These are phyloP conservation scores for Austroboletus novae-zelandiae DNA, from an alignment of 1,284 basidiomycete genomes.

Conservation along the genomic window DNA sequence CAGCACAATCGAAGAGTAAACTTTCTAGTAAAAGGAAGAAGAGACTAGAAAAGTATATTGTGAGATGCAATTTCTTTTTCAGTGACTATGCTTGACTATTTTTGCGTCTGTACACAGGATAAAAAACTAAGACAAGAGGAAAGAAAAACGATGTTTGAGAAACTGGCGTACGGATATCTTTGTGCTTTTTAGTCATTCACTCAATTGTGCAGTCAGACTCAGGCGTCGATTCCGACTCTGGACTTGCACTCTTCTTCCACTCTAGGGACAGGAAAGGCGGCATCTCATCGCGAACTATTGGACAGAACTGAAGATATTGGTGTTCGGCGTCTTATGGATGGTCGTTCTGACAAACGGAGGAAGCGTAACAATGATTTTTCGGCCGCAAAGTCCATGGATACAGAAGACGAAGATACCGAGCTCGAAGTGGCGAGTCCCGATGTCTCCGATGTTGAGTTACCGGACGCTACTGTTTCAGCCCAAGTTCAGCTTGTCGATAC, in stretches of 20 bases:
- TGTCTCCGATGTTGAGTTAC: neutral
- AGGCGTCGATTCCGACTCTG: slow-evolving; percentile 60
- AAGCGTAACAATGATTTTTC: slow-evolving; percentile 37
- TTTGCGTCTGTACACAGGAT: slow-evolving; percentile 45
- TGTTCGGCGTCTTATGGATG: slow-evolving; percentile 52
- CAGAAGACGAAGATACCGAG: slow-evolving; percentile 33
- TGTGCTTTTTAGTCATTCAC: neutral
- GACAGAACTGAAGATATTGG: slow-evolving; percentile 61
- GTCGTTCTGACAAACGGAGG: slow-evolving; percentile 47
- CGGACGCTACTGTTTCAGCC: neutral
- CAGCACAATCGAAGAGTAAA: slow-evolving; percentile 64
- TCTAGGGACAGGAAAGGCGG: slow-evolving; percentile 66
- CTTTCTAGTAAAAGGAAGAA: slow-evolving; percentile 79
- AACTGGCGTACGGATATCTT: slow-evolving; percentile 59
- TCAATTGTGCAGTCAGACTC: slow-evolving; percentile 59
- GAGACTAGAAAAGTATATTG: slow-evolving; percentile 82
- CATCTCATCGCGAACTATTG: slow-evolving; percentile 57
- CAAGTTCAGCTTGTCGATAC: slow-evolving; percentile 18
- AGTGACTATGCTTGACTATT: neutral
- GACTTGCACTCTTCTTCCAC: slow-evolving; percentile 74
- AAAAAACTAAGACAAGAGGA: slow-evolving; percentile 88
- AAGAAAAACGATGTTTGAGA: slow-evolving; percentile 67
- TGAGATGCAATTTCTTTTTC: slow-evolving; percentile 32
- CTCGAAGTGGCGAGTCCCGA: slow-evolving; percentile 25
- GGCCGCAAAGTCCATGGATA: slow-evolving; percentile 29